These are phyloP conservation scores for Nicotiana tabacum DNA, from an alignment of 257 asterid genomes.

Conservation along the genomic window DNA sequence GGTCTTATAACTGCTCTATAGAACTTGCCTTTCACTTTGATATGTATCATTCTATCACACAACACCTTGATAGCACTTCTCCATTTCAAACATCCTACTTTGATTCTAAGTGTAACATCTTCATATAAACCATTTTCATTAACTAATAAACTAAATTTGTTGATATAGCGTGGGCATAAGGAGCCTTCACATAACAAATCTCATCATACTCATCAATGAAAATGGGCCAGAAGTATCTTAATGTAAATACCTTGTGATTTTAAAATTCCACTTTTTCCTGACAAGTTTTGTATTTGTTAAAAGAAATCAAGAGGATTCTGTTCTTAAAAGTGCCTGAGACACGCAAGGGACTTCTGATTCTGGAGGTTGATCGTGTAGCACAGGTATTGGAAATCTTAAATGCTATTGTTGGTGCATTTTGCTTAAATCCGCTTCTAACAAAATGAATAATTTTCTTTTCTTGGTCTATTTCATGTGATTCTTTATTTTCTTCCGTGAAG, in stretches of 20 bases:
- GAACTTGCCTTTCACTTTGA: not conserved
- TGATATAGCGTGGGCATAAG: not conserved
- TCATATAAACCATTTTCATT: not conserved
- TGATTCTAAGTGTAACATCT: not conserved
- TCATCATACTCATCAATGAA: not conserved
- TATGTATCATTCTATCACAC: not conserved
- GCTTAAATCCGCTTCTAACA: not conserved
- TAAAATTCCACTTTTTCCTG: conserved; percentile 14
- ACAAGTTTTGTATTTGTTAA: conserved; percentile 17
- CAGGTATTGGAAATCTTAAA: conserved; percentile 42
- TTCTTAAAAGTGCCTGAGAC: conserved; percentile 86
- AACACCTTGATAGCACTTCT: not conserved
- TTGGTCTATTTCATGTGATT: not conserved
- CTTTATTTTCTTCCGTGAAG: not conserved
- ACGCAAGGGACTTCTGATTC: conserved; percentile 60
- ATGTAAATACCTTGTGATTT: conserved; percentile 22
- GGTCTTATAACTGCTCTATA: not conserved
- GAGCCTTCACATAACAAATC: not conserved
- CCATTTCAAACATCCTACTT: not conserved
- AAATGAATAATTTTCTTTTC: not conserved
- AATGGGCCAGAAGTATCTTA: not conserved
- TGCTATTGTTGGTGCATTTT: not conserved
- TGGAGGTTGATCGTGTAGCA: conserved; percentile 84
- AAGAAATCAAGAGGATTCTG: conserved; percentile 83
- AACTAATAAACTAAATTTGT: not conserved